Evolutionary conservation across 768 basidiomycete species (phyloP).

Genomic region (Gloeostereum incarnatum): DNA sequence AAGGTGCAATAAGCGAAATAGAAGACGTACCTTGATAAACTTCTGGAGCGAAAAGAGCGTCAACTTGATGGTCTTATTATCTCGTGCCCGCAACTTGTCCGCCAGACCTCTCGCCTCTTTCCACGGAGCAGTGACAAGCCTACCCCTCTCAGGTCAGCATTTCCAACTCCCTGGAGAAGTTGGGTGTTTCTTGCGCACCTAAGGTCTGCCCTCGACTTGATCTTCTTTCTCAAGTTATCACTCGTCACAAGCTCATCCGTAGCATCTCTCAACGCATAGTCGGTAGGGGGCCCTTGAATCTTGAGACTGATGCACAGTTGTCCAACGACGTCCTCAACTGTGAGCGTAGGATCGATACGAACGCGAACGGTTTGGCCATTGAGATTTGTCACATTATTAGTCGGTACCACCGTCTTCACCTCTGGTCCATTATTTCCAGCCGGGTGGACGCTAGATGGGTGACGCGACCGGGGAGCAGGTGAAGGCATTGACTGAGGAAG

Average conservation of each 20-base stretch:
- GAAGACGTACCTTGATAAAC: constrained; percentile 53
- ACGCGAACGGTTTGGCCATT: constrained; percentile 72
- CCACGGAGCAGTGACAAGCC: constrained; percentile 71
- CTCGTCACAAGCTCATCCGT: constrained; percentile 79
- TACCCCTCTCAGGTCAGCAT: constrained; percentile 23
- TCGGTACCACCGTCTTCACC: constrained; percentile 55
- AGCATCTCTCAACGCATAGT: constrained; percentile 78
- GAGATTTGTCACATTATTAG: constrained; percentile 74
- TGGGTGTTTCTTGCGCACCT: constrained; percentile 39
- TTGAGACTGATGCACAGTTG: constrained; percentile 78
- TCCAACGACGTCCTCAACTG: constrained; percentile 77
- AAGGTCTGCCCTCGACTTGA: constrained; percentile 67
- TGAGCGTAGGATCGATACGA: constrained; percentile 76
- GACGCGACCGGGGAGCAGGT: neutral
- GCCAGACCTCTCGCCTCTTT: constrained; percentile 74
- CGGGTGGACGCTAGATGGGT: neutral
- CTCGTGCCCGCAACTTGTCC: constrained; percentile 53
- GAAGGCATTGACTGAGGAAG: neutral
- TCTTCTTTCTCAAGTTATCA: constrained; percentile 77
- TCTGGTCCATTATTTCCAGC: constrained; percentile 20
- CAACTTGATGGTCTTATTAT: constrained; percentile 52
- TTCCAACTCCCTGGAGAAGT: neutral
- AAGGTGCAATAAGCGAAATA: neutral
- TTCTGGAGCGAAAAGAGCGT: constrained; percentile 75
- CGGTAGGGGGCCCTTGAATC: constrained; percentile 60